These are phyloP conservation scores for Pseudogymnoascus sp. DNA, from an alignment of 2,329 filamentous ascomycete species.

Conservation along the genomic window DNA sequence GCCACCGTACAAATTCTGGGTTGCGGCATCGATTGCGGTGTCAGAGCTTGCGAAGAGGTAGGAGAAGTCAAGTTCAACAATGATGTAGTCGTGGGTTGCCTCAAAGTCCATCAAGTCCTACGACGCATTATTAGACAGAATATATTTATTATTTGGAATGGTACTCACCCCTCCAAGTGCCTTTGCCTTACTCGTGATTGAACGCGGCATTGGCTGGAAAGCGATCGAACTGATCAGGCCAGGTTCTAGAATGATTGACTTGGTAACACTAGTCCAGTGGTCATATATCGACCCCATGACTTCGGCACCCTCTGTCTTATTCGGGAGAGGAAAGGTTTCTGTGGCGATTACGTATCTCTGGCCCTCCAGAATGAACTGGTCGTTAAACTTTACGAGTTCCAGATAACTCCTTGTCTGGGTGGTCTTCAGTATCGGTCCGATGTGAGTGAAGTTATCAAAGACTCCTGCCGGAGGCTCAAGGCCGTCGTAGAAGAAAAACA, in stretches of 20 bases:
- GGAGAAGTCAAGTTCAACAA: conserved; percentile 26
- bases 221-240: conserved; percentile 21
- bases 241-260: conserved; percentile 19
- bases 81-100: conserved; percentile 19
- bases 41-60: conserved; percentile 13
- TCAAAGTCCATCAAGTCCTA: conserved; percentile 20
- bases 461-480: conserved; percentile 35
- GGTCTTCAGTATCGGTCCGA: conserved; percentile 20
- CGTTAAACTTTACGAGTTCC: conserved; percentile 6
- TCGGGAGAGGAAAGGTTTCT: conserved; percentile 10
- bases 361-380: not conserved
- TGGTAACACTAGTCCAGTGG: not conserved
- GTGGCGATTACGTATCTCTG: conserved; percentile 11
- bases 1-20: conserved; percentile 6
- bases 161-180: conserved; percentile 13
- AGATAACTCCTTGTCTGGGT: conserved; percentile 4
- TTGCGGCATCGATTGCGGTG: not conserved
- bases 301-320: not conserved
- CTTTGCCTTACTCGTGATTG: conserved; percentile 16
- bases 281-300: conserved; percentile 8
- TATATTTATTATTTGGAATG: not conserved
- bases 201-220: conserved; percentile 25
- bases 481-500: conserved; percentile 58
- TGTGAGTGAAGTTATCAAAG: conserved; percentile 41
- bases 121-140: not conserved